These are phyloP conservation scores for Fraxinus americana DNA, from an alignment of 257 asterid genomes.

Conservation along the genomic window DNA sequence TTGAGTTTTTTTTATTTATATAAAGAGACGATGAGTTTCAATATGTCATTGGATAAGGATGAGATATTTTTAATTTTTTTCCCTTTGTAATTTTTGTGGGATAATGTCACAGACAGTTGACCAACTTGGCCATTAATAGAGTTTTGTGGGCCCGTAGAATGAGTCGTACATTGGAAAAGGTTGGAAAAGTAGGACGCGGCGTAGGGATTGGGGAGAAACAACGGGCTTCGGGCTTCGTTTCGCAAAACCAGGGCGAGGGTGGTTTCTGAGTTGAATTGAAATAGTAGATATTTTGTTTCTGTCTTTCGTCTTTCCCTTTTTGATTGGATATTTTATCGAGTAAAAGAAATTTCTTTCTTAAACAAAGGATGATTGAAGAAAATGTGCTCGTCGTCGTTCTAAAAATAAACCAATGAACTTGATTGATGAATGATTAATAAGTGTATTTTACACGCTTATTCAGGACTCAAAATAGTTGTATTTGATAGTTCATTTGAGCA, in stretches of 20 bases:
- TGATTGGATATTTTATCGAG: conserved; percentile 38
- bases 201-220: conserved; percentile 19
- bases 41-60: neutral
- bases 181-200: conserved; percentile 26
- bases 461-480: too few relatives aligned
- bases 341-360: neutral
- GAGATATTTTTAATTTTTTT: neutral
- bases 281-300: too few relatives aligned
- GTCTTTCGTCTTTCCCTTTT: neutral
- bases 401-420: too few relatives aligned
- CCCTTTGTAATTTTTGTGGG: neutral
- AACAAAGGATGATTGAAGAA: too few relatives aligned
- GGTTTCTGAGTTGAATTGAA: too few relatives aligned
- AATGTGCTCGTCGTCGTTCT: too few relatives aligned
- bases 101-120: neutral
- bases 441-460: too few relatives aligned
- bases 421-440: too few relatives aligned
- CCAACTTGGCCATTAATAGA: too few relatives aligned
- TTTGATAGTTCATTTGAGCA: too few relatives aligned
- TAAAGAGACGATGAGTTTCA: neutral
- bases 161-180: conserved; percentile 12
- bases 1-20: neutral
- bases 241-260: neutral
- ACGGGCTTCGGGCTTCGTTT: conserved; percentile 19
- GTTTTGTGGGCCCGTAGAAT: neutral